A percentile compares a stretch with the other conserved stretches of the same genome.
Evolutionary conservation across 106 monocot species (phyloP).

Genomic region (Phalaenopsis aphrodite): DNA sequence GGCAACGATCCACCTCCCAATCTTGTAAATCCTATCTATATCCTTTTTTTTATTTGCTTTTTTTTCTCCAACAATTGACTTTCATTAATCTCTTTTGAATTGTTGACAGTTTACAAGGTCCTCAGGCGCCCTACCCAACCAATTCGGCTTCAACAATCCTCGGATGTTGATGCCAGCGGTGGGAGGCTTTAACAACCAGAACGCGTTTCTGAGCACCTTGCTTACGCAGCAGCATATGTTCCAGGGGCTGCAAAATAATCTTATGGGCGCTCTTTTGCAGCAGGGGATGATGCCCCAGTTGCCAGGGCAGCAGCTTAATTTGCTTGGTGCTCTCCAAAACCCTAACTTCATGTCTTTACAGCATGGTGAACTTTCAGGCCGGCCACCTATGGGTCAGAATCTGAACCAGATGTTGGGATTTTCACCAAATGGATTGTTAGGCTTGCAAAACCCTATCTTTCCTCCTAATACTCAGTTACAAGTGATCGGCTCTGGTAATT

Average conservation of each 20-base stretch:
- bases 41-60: neutral
- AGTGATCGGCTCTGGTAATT: neutral
- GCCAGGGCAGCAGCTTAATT: neutral
- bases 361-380: neutral
- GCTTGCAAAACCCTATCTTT: constrained; percentile 6
- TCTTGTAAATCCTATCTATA: neutral
- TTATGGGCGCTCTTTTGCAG: neutral
- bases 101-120: neutral
- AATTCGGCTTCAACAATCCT: constrained; percentile 7
- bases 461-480: neutral
- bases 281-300: constrained; percentile 5
- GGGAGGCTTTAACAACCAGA: constrained; percentile 6
- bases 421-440: constrained; percentile 1
- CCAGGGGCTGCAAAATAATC: constrained; percentile 8
- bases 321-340: constrained; percentile 5
- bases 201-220: neutral
- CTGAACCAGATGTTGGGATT: constrained; percentile 8
- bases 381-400: constrained; percentile 3
- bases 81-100: neutral
- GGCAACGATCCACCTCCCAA: constrained; percentile 6
- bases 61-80: neutral
- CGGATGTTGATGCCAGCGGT: neutral
- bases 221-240: neutral
- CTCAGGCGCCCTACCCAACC: neutral
- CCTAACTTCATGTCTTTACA: neutral